Conservation (phyloP, 176 grass and related monocot genomes). For the Hordeum vulgare region DNA sequence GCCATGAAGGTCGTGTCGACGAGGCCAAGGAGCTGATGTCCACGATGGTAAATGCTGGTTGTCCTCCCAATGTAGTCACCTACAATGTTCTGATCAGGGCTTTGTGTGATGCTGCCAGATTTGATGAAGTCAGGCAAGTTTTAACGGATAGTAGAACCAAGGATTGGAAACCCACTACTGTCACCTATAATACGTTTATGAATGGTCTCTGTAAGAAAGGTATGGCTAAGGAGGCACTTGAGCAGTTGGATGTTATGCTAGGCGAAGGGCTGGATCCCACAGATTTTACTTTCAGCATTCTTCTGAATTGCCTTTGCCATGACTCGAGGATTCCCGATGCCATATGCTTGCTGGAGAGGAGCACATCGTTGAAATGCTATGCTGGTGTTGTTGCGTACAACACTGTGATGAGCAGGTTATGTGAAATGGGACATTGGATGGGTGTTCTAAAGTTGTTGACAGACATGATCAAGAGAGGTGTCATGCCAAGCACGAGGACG, state of each 20-base stretch:
- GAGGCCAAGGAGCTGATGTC: slow-evolving; percentile 61
- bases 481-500: slow-evolving; percentile 45
- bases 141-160: slow-evolving; percentile 39
- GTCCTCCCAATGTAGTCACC: slow-evolving; percentile 45
- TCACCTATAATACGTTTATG: slow-evolving; percentile 81
- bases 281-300: slow-evolving; percentile 56
- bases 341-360: slow-evolving; percentile 43
- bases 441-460: slow-evolving; percentile 49
- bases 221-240: slow-evolving; percentile 48
- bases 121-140: slow-evolving; percentile 52
- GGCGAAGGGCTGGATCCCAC: slow-evolving; percentile 53
- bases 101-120: slow-evolving; percentile 39
- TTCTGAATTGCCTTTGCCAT: slow-evolving; percentile 63
- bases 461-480: slow-evolving; percentile 73
- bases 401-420: slow-evolving; percentile 69
- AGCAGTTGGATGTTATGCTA: slow-evolving; percentile 49
- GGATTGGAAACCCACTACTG: slow-evolving; percentile 46
- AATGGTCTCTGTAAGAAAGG: slow-evolving; percentile 61
- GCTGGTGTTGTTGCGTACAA: slow-evolving; percentile 57
- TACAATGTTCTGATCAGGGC: slow-evolving; percentile 79
- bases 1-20: slow-evolving; percentile 46
- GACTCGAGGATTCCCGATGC: slow-evolving; percentile 49
- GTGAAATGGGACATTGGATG: slow-evolving; percentile 36
- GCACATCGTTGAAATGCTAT: slow-evolving; percentile 28
- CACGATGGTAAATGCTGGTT: slow-evolving; percentile 52